phyloP scores from a whole-genome alignment of 164 flowering plant genomes.

The Vitis rupestris region DNA sequence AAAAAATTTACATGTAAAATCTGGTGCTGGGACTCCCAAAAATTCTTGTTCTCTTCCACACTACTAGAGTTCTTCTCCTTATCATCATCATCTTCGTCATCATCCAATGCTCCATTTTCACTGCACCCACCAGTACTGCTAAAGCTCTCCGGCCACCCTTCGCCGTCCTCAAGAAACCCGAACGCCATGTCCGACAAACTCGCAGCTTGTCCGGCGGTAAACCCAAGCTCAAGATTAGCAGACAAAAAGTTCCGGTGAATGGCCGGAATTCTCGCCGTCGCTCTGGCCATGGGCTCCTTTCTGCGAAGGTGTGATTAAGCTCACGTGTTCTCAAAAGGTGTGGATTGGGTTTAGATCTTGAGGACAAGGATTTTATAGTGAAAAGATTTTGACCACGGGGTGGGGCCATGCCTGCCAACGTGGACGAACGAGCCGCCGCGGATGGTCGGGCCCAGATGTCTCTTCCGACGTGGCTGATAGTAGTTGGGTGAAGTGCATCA shows the following conservation, averaged over 20 bases:
- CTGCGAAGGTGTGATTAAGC: too few species aligned
- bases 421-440: too few species aligned
- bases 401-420: too few species aligned
- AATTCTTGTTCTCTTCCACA: slow-evolving; percentile 34
- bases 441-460: too few species aligned
- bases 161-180: slow-evolving; percentile 24
- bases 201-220: slow-evolving; percentile 11
- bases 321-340: too few species aligned
- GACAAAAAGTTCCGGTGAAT: slow-evolving; percentile 13
- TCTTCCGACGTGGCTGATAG: not conserved
- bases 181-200: slow-evolving; percentile 20
- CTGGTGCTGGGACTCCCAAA: slow-evolving; percentile 54
- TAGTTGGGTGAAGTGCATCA: not conserved
- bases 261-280: not conserved
- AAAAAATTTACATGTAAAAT: slow-evolving; percentile 40
- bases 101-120: not conserved
- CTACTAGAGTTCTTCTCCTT: slow-evolving; percentile 20
- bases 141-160: slow-evolving; percentile 10
- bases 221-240: slow-evolving; percentile 8
- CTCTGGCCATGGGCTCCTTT: slow-evolving; percentile 2
- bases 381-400: too few species aligned
- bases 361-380: too few species aligned
- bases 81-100: slow-evolving; percentile 8
- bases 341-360: too few species aligned
- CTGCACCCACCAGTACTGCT: slow-evolving; percentile 6